Evolutionary conservation across 768 basidiomycete genomes (phyloP), one percentile per base, ranked within the genome.

Genomic region (Termitomyces sp.): DNA sequence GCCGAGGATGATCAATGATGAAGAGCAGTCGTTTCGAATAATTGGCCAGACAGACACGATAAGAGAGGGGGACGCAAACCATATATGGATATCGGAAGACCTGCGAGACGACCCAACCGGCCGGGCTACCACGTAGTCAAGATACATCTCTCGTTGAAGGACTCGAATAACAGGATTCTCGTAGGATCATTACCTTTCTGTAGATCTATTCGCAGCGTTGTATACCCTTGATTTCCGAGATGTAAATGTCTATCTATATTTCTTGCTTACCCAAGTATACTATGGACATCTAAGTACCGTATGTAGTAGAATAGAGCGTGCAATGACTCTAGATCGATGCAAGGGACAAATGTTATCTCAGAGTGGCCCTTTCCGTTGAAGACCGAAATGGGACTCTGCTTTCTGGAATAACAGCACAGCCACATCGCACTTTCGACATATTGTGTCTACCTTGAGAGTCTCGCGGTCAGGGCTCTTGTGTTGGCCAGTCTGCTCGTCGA

Each of bases 1-100:
- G 20, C 56, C 56, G 45, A 57, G 57, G 32, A 30, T n/a, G 26
- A 46, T 52, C 26, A 66, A 68, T 49, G 69, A 65, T 40, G 69
- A 65, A 36, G 66, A 71, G 32, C 62, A 62, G 32, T 65, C 67
- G 54, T 68, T 67, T 10, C 59, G 54, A 44, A 65, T 65, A 16
- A 55, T 68, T 16, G 62, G 69, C 18, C 69, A 71, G 55, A 70
- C 67, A 26, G 61, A 66, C 55, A 70, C 67, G 43, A 65, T 68
- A 52, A 60, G 68, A 52, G 69, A 67, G 38, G 66, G 66, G n/a
- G 59, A 63, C 22, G 61, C 56, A 22, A 65, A 62, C 40, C 63
- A 64, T 57, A 52, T 64, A 32, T 61, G 59, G 59, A 47, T 61
- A 35, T 50, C 52, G 24, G 63, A 53, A 28, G 55, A 45, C 38